These are phyloP conservation scores for Sclerotinia minor DNA, from an alignment of 2,329 filamentous ascomycete species.

Conservation along the genomic window DNA sequence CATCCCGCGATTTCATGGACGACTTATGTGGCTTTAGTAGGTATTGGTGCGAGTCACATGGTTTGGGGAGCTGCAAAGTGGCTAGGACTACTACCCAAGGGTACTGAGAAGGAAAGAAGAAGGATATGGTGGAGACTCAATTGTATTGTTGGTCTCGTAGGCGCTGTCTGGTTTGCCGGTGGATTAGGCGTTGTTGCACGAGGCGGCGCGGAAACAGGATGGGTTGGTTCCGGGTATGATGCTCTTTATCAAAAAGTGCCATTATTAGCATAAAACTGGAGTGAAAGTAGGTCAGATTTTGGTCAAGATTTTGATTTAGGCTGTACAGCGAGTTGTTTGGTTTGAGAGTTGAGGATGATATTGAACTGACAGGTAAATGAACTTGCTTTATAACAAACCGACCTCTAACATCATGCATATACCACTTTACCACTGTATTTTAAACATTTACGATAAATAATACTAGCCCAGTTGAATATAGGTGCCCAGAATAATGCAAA, in stretches of 20 bases:
- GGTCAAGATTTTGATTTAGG: not conserved
- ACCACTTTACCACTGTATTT: slow-evolving; percentile 4
- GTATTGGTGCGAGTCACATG: slow-evolving; percentile 71
- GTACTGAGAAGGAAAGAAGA: slow-evolving; percentile 56
- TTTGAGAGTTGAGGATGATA: not conserved
- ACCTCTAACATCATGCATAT: slow-evolving; percentile 6
- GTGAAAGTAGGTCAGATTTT: not conserved
- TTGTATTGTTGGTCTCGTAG: slow-evolving; percentile 56
- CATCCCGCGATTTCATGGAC: slow-evolving; percentile 66
- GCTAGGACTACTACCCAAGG: slow-evolving; percentile 63
- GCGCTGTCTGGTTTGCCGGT: slow-evolving; percentile 76
- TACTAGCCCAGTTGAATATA: not conserved
- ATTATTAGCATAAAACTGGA: slow-evolving; percentile 46
- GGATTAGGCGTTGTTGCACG: slow-evolving; percentile 75
- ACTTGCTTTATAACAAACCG: not conserved
- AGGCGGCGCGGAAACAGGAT: slow-evolving; percentile 69
- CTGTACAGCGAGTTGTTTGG: slow-evolving; percentile 15
- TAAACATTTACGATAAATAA: not conserved
- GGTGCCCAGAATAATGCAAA: not conserved
- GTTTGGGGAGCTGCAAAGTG: slow-evolving; percentile 85
- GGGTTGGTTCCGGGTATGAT: slow-evolving; percentile 81
- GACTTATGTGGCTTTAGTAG: slow-evolving; percentile 69
- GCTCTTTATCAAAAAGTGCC: slow-evolving; percentile 65
- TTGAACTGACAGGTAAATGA: not conserved
- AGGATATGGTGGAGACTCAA: slow-evolving; percentile 73